Evolutionary conservation across 1,284 basidiomycete genomes (phyloP).

Genomic region (Hortiboletus rubellus): DNA sequence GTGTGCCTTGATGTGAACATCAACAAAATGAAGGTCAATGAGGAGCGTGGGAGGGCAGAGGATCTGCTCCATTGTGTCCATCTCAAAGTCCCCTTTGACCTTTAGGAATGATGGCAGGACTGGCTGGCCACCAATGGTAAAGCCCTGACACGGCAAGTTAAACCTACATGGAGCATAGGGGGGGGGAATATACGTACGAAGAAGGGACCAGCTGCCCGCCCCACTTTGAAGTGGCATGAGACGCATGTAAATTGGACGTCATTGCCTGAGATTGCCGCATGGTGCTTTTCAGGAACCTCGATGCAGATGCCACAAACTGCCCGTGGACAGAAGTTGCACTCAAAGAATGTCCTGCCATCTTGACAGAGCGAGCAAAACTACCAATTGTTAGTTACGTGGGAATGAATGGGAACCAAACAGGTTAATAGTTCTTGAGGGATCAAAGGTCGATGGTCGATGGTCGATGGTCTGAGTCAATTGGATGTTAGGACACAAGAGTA

Average conservation of each 20-base stretch:
- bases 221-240: neutral
- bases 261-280: accelerated
- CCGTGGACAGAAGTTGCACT: neutral
- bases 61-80: accelerated
- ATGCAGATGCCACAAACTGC: neutral
- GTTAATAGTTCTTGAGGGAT: too few species aligned
- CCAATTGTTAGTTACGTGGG: too few species aligned
- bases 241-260: neutral
- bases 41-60: neutral
- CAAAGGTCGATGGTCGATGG: too few species aligned
- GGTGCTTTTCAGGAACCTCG: neutral
- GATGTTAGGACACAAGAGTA: too few species aligned
- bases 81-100: neutral
- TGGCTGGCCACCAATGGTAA: neutral
- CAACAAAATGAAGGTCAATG: neutral
- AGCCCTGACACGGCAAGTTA: neutral
- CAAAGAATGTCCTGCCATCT: neutral
- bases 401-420: too few species aligned
- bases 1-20: neutral
- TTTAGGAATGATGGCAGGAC: neutral
- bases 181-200: neutral
- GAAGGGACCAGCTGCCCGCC: neutral
- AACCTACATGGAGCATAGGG: too few species aligned
- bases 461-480: too few species aligned
- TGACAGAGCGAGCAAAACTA: neutral